Evolutionary conservation across 805 yeast species (phyloP).

Genomic region (Hanseniaspora hatyaiensis): DNA sequence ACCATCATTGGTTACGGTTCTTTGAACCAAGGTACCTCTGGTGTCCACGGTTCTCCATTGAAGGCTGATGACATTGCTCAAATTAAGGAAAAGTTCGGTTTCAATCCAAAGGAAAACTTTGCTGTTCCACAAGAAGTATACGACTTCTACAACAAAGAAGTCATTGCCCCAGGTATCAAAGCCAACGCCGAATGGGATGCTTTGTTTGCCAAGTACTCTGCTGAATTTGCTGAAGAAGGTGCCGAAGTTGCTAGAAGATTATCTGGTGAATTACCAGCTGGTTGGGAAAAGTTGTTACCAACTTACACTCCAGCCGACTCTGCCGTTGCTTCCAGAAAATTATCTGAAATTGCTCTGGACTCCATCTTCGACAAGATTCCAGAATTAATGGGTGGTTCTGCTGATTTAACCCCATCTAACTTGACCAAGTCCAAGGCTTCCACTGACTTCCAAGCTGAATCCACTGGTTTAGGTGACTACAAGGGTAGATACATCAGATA

Average conservation of each 20-base stretch:
- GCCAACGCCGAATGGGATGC: constrained; percentile 67
- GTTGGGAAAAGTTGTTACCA: constrained; percentile 73
- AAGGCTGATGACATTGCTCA: constrained; percentile 85
- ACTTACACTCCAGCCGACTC: constrained; percentile 62
- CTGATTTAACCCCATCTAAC: constrained; percentile 95
- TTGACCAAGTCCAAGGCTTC: constrained; percentile 78
- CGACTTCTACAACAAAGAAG: constrained; percentile 47
- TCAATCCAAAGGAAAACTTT: constrained; percentile 74
- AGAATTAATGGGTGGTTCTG: constrained; percentile 93
- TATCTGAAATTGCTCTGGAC: constrained; percentile 69
- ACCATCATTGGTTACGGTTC: constrained; percentile 96
- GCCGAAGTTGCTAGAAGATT: constrained; percentile 73
- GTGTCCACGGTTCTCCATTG: constrained; percentile 94
- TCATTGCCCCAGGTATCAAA: constrained; percentile 50
- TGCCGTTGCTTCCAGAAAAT: constrained; percentile 87
- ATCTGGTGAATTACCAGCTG: constrained; percentile 62
- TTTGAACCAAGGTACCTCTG: constrained; percentile 66
- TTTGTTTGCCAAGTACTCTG: constrained; percentile 47
- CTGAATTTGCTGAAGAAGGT: constrained; percentile 65
- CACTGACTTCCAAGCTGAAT: constrained; percentile 84
- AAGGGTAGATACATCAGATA: constrained; percentile 88
- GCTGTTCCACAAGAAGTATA: constrained; percentile 73
- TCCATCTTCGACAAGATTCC: constrained; percentile 56
- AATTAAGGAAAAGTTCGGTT: constrained; percentile 72
- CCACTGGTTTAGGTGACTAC: constrained; percentile 70